These are phyloP conservation scores for Xylariaceae sp. DNA, from an alignment of 2,329 filamentous ascomycete genomes.

Conservation along the genomic window DNA sequence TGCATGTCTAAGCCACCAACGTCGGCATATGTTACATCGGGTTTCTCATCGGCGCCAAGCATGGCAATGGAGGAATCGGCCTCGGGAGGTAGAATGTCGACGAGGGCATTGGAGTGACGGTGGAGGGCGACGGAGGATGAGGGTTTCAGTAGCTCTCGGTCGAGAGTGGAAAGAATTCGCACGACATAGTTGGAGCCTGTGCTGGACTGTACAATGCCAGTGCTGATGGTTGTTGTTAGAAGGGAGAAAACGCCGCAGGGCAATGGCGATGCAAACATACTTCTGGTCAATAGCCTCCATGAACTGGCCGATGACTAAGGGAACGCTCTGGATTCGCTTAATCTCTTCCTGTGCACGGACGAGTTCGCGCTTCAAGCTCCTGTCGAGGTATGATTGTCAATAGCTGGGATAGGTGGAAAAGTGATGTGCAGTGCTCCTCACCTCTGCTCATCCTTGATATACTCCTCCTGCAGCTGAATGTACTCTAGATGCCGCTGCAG, in stretches of 20 bases:
- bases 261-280: constrained; percentile 52
- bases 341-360: constrained; percentile 98
- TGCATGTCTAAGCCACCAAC: constrained; percentile 99
- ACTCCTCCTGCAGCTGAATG: constrained; percentile 97
- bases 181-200: constrained; percentile 99
- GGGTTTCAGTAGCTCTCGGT: constrained; percentile 96
- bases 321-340: constrained; percentile 98
- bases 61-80: constrained; percentile 98
- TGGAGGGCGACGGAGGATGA: constrained; percentile 97
- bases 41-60: constrained; percentile 95
- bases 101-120: constrained; percentile 95
- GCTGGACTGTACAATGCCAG: constrained; percentile 96
- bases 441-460: constrained; percentile 99
- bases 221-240: constrained; percentile 50
- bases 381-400: constrained; percentile 33
- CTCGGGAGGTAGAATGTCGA: constrained; percentile 98
- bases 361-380: constrained; percentile 93
- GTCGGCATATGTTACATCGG: constrained; percentile 95
- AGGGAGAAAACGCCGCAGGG: not conserved
- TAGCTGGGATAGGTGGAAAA: not conserved
- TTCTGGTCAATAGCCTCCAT: constrained; percentile 99
- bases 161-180: constrained; percentile 94
- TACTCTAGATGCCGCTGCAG: constrained; percentile 96
- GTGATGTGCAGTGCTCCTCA: constrained; percentile 32
- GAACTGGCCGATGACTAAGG: constrained; percentile 96